A percentile compares a stretch with the other conserved stretches of the same genome.
Evolutionary conservation across 2,329 filamentous ascomycete genomes (phyloP).

Genomic region (Elsinoe ampelina): DNA sequence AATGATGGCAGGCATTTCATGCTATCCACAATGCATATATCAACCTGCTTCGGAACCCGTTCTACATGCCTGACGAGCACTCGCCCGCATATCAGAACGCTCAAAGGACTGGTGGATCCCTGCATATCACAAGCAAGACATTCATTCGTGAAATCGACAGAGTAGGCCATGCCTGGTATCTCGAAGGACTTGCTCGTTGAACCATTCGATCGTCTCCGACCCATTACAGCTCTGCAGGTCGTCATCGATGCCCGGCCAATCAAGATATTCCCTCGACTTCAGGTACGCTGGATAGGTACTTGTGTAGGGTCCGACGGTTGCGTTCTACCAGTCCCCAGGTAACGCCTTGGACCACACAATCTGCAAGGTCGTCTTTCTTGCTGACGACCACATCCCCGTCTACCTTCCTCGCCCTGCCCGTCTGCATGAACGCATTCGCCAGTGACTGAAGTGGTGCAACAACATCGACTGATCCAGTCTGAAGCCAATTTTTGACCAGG

Average conservation of each 20-base stretch:
- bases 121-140: constrained; percentile 68
- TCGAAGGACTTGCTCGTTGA: constrained; percentile 57
- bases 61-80: constrained; percentile 84
- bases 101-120: constrained; percentile 35
- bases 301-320: constrained; percentile 34
- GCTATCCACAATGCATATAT: constrained; percentile 93
- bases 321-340: constrained; percentile 69
- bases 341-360: constrained; percentile 67
- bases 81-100: constrained; percentile 47
- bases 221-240: neutral
- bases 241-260: neutral
- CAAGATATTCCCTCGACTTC: no score
- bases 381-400: constrained; percentile 18
- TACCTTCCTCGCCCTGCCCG: constrained; percentile 19
- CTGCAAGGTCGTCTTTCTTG: constrained; percentile 77
- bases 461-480: constrained; percentile 23
- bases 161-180: constrained; percentile 78
- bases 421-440: constrained; percentile 16
- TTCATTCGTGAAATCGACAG: constrained; percentile 76
- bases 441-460: constrained; percentile 22
- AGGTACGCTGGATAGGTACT: neutral
- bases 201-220: neutral
- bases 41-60: constrained; percentile 80
- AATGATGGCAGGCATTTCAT: constrained; percentile 57
- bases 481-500: constrained; percentile 49